These are phyloP conservation scores for Pseudogymnoascus sp. DNA, from an alignment of 2,329 filamentous ascomycete species.

Conservation along the genomic window DNA sequence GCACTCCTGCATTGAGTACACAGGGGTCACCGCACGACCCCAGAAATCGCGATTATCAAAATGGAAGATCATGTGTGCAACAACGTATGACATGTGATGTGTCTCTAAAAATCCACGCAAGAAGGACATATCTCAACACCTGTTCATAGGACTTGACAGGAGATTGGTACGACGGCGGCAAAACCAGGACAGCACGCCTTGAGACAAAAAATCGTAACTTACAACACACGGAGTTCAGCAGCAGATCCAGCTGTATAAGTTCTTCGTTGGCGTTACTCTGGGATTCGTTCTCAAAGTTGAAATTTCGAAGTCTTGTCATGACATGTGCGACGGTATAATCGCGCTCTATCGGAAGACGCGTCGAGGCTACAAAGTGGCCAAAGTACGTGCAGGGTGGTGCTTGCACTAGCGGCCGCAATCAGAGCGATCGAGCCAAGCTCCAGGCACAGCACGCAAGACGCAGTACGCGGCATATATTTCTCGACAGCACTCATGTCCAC, in stretches of 20 bases:
- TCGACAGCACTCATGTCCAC: not conserved
- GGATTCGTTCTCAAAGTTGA: not conserved
- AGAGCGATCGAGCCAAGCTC: constrained; percentile 1
- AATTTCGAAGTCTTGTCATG: constrained; percentile 5
- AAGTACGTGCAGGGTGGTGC: not conserved
- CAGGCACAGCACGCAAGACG: constrained; percentile 2
- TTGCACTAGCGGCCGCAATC: constrained; percentile 7
- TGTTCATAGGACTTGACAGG: not conserved
- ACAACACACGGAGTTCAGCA: not conserved
- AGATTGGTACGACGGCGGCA: not conserved
- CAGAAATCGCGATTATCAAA: not conserved
- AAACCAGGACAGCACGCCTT: not conserved
- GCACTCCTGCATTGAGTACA: not conserved
- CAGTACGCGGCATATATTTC: constrained; percentile 3
- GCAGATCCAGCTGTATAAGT: not conserved
- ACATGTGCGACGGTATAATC: not conserved
- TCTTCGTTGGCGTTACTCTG: not conserved
- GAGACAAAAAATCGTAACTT: not conserved
- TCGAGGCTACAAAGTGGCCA: not conserved
- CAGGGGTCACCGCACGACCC: not conserved
- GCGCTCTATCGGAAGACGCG: constrained; percentile 1
- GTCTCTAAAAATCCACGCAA: not conserved
- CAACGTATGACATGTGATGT: not conserved
- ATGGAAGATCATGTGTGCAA: not conserved
- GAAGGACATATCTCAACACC: not conserved